These are phyloP conservation scores for Dipodascus albidus DNA, from an alignment of 805 yeast species.

Conservation along the genomic window DNA sequence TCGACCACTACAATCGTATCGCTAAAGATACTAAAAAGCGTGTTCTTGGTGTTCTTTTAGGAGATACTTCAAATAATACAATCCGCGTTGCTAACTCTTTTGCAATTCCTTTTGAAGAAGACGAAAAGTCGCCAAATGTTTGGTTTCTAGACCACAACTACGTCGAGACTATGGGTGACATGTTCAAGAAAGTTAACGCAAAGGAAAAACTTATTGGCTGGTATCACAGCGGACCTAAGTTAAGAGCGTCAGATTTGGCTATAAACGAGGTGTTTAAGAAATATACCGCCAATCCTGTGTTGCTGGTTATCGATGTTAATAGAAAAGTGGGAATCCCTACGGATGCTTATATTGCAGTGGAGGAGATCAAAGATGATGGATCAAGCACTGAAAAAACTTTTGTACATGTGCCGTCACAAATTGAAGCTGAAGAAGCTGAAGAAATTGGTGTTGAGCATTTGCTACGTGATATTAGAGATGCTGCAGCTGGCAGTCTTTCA, in stretches of 20 bases:
- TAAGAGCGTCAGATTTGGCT: conserved; percentile 76
- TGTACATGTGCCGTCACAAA: conserved; percentile 81
- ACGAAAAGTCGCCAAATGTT: conserved; percentile 77
- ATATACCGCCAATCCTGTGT: conserved; percentile 69
- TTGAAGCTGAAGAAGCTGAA: conserved; percentile 98
- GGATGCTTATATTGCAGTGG: conserved; percentile 86
- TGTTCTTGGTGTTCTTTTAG: conserved; percentile 89
- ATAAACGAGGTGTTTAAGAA: conserved; percentile 84
- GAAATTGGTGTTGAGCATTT: conserved; percentile 98
- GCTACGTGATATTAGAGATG: conserved; percentile 87
- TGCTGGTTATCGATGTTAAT: conserved; percentile 84
- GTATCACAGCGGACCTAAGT: conserved; percentile 97
- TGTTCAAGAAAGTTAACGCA: conserved; percentile 97
- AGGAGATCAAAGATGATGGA: conserved; percentile 94
- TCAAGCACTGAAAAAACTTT: conserved; percentile 86
- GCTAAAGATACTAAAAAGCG: conserved; percentile 65
- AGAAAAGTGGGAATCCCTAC: conserved; percentile 91
- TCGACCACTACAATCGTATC: conserved; percentile 88
- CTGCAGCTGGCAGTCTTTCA: conserved; percentile 88
- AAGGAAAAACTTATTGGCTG: conserved; percentile 95
- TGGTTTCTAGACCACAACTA: conserved; percentile 97
- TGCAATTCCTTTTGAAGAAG: conserved; percentile 98
- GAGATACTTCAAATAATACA: conserved; percentile 47
- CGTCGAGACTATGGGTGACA: conserved; percentile 91
- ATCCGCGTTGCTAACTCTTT: conserved; percentile 82